These are phyloP conservation scores for Colletotrichum liriopes DNA, from an alignment of 2,329 filamentous ascomycete species.

Conservation along the genomic window DNA sequence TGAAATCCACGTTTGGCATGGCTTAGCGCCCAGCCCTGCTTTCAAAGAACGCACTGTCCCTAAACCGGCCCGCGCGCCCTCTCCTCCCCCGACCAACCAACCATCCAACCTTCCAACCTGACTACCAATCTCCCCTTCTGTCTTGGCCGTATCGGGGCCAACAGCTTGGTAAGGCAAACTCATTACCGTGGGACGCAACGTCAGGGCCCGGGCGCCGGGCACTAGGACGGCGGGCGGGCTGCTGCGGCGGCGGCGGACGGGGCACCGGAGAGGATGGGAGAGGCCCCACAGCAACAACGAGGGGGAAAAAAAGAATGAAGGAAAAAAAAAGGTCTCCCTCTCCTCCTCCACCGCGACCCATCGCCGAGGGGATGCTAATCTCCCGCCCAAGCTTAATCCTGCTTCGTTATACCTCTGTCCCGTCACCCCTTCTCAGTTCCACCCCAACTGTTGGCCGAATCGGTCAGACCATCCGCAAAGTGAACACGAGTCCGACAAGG, in stretches of 20 bases:
- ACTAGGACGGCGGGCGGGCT: not conserved
- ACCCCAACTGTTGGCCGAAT: conserved; percentile 2
- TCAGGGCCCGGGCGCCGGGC: conserved; percentile 7
- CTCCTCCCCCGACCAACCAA: not conserved
- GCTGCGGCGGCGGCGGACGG: conserved; percentile 10
- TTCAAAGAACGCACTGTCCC: conserved; percentile 12
- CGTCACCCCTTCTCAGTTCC: conserved; percentile 9
- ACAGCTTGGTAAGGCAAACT: not conserved
- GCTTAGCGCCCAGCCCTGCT: not conserved
- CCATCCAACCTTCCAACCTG: not conserved
- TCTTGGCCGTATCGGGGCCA: not conserved
- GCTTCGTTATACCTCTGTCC: not conserved
- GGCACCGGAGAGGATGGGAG: not conserved
- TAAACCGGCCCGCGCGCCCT: conserved; percentile 5
- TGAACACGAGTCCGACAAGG: conserved; percentile 2
- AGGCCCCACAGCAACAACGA: not conserved
- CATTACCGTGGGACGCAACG: conserved; percentile 7
- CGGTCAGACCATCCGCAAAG: conserved; percentile 2
- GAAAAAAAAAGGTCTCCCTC: not conserved
- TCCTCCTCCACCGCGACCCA: conserved; percentile 12
- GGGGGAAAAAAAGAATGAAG: not conserved
- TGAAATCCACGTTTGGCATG: not conserved
- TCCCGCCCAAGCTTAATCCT: conserved; percentile 24
- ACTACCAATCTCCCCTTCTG: not conserved
- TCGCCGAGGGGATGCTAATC: conserved; percentile 24